Base-by-base conservation (phyloP, 2,329 filamentous ascomycete genomes). In the Didymella arachidicola region DNA sequence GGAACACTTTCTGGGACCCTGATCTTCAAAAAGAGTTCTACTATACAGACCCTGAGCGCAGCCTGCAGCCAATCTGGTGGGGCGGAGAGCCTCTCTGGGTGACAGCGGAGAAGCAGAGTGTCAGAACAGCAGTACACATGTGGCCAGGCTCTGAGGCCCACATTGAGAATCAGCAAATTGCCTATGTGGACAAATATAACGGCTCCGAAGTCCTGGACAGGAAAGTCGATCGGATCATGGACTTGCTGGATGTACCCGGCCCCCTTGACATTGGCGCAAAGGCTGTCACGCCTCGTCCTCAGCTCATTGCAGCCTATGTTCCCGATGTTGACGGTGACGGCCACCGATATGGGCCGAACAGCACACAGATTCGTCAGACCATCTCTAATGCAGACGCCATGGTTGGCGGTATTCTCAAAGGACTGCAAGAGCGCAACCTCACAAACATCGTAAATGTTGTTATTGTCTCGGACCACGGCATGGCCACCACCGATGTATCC, bases 141-240 rank as follows among this genome's bases (percentile, higher is more conserved):
- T 99, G 95, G 95, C 95, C 95, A 1, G 95, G 95, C 2, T 96
- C 91, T 42, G 95, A 99, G 79, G 93, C 93, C 6, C 89, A 92
- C 74, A 90, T 96, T 60, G 83, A 87, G 12, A 82, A 84, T n/a
- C 81, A 88, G 18, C 88, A 93, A 62, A 92, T 93, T 2, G 88
- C 87, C 10, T 92, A 92, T 70, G 76, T 98, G 47, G 95, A 98
- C 79, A 89, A 87, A 68, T 99, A 86, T 79, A 94, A 97, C 66
- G 88, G 87, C 8, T 85, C 89, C 0, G 93, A 97, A 78, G 74
- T 81, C 30, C 83, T 99, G 1, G 75, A 85, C 0, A 85, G 83
- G 34, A 99, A 99, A 77, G 91, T 93, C 14, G 81, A 87, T 30
- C 86, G 93, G 41, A 87, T 98, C 7, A 80, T 99, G 11, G 86